These are phyloP conservation scores for Hyaloscypha bicolor DNA, from an alignment of 495 filamentous ascomycete species.

Conservation along the genomic window DNA sequence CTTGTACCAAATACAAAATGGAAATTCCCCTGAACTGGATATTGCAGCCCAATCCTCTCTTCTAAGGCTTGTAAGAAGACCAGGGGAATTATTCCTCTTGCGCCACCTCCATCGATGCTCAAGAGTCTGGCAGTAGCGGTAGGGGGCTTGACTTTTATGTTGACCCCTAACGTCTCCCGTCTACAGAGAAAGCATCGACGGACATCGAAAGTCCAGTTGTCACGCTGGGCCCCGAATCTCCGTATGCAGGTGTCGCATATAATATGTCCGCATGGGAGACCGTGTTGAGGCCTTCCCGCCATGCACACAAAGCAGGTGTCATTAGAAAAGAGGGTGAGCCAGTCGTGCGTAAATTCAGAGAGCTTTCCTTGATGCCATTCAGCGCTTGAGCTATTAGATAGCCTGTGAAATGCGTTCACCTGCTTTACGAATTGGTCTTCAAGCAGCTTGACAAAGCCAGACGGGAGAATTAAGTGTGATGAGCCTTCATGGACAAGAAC, in stretches of 20 bases:
- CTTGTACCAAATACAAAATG: slow-evolving; percentile 41
- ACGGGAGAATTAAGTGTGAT: slow-evolving; percentile 16
- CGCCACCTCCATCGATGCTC: slow-evolving; percentile 41
- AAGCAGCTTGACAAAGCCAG: slow-evolving; percentile 14
- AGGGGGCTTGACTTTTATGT: slow-evolving; percentile 36
- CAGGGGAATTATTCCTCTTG: slow-evolving; percentile 39
- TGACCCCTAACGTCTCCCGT: slow-evolving; percentile 7
- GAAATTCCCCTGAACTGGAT: slow-evolving; percentile 35
- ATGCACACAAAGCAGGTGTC: slow-evolving; percentile 38
- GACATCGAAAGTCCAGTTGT: background rate
- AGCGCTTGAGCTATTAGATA: background rate
- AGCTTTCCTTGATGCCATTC: background rate
- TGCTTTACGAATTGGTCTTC: slow-evolving; percentile 4
- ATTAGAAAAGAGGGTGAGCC: slow-evolving; percentile 12
- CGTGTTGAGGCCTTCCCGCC: slow-evolving; percentile 32
- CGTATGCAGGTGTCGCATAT: slow-evolving; percentile 38
- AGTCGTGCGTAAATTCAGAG: background rate
- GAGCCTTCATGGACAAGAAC: slow-evolving; percentile 14
- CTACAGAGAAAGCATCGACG: background rate
- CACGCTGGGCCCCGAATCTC: slow-evolving; percentile 26
- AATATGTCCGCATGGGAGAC: slow-evolving; percentile 35
- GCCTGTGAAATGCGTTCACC: background rate
- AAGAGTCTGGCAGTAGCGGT: slow-evolving; percentile 40
- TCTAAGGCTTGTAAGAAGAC: slow-evolving; percentile 40
- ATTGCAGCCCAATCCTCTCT: slow-evolving; percentile 30